These are phyloP conservation scores for Mrakia hoshinonis DNA, from an alignment of 768 basidiomycete genomes.

Conservation along the genomic window DNA sequence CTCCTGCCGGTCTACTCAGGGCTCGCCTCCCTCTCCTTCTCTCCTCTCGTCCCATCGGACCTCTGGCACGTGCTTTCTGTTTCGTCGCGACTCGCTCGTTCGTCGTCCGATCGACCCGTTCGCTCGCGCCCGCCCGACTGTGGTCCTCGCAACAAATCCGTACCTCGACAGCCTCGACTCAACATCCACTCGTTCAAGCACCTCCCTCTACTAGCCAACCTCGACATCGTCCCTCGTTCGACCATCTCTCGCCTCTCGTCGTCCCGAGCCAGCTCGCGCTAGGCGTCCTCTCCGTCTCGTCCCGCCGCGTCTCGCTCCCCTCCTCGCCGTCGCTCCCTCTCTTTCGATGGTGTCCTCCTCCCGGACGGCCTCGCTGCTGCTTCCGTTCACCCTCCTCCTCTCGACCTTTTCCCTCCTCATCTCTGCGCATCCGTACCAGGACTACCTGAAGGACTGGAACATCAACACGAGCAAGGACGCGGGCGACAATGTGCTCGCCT, in stretches of 20 bases:
- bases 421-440: slow-evolving; percentile 45
- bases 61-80: not conserved
- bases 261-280: too few relatives aligned
- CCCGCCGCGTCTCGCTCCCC: not conserved
- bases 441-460: slow-evolving; percentile 63
- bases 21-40: not conserved
- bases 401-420: slow-evolving; percentile 7
- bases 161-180: not conserved
- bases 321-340: too few relatives aligned
- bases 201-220: not conserved
- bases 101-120: not conserved
- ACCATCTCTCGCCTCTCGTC: not conserved
- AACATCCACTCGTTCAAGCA: too few relatives aligned
- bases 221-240: not conserved
- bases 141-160: not conserved
- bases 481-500: slow-evolving; percentile 53
- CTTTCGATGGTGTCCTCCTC: slow-evolving; percentile 1
- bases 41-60: not conserved
- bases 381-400: not conserved
- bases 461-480: slow-evolving; percentile 70
- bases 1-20: not conserved
- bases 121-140: too few relatives aligned
- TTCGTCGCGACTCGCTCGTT: not conserved
- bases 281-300: not conserved
- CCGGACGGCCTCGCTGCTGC: not conserved